Evolutionary conservation across 768 basidiomycete genomes (phyloP).

Genomic region (Pisolithus marmoratus): DNA sequence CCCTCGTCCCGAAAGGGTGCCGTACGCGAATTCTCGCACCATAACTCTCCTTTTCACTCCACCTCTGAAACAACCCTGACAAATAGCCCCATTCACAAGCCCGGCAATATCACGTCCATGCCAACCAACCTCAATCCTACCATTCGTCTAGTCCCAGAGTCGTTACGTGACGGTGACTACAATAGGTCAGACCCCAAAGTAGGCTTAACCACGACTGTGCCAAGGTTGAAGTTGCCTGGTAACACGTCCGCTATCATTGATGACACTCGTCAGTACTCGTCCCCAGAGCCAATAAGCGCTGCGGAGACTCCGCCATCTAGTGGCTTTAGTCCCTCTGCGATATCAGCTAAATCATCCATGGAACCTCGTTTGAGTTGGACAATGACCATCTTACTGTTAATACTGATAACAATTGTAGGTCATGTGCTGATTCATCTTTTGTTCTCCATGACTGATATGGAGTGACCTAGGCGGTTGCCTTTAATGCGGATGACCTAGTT

Average conservation of each 20-base stretch:
- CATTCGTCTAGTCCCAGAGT: conserved; percentile 21
- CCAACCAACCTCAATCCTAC: conserved; percentile 8
- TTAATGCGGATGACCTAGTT: conserved; percentile 73
- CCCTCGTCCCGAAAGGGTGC: conserved; percentile 10
- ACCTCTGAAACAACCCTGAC: conserved; percentile 24
- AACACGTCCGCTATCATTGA: conserved; percentile 6
- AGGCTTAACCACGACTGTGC: conserved; percentile 5
- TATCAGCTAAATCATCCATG: conserved; percentile 27
- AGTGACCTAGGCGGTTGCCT: conserved; percentile 39
- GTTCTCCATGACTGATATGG: conserved; percentile 2
- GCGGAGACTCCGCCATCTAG: conserved; percentile 10
- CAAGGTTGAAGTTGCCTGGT: conserved; percentile 11
- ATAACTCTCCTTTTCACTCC: conserved; percentile 13
- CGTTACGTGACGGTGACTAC: conserved; percentile 1
- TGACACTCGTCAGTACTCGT: background rate
- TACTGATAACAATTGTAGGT: conserved; percentile 57
- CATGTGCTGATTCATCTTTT: background rate
- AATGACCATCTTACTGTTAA: conserved; percentile 50
- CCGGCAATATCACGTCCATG: background rate
- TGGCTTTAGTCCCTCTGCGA: conserved; percentile 9
- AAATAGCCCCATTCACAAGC: conserved; percentile 3
- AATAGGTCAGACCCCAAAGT: conserved; percentile 1
- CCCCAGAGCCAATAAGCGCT: conserved; percentile 10
- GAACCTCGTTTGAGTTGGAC: conserved; percentile 55
- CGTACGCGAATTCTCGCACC: conserved; percentile 4